Base-by-base conservation (phyloP, 192 early-diverging fungal species). In the Lobosporangium transversale region DNA sequence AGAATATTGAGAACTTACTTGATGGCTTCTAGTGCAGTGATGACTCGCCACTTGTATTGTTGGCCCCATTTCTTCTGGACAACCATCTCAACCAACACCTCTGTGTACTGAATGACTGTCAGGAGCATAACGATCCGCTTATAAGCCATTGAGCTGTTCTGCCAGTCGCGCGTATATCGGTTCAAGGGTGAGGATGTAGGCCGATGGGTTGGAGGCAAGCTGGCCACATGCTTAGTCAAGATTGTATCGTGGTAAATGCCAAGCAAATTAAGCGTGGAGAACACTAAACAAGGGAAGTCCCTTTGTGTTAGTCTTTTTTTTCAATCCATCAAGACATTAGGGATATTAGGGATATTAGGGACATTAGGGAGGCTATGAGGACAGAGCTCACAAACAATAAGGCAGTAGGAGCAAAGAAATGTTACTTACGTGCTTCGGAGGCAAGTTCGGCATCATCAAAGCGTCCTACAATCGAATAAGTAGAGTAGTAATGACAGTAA, bases 371-470 rank as follows among this genome's bases (percentile, higher is more conserved):
- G n/a, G n/a, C n/a, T n/a, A n/a, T n/a, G n/a, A n/a, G n/a, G n/a
- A n/a, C n/a, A n/a, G n/a, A n/a, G n/a, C n/a, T n/a, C n/a, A n/a
- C n/a, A n/a, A n/a, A n/a, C n/a, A n/a, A n/a, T n/a, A n/a, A n/a
- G n/a, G n/a, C n/a, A n/a, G n/a, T n/a, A n/a, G n/a, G n/a, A n/a
- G n/a, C n/a, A n/a, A n/a, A n/a, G n/a, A n/a, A n/a, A n/a, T n/a
- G n/a, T 8, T 51, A 69, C 70, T 80, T 89, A 85, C 87, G 80
- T 15, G 89, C 91, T 86, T 97, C 94, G 15, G 95, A 95, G 11
- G 92, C 93, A 36, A 98, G 84, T 69, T 98, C 97, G 18, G 95
- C 88, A 75, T 97, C 92, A 35, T 90, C 88, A 78, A 98, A 98
- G 12, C 97, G 91, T 51, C 96, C 94, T 92, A 78, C n/a, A n/a